A percentile compares a stretch with the other conserved stretches of the same genome.
Conservation (phyloP, 306 rosid genomes). For the Macrotyloma uniflorum region DNA sequence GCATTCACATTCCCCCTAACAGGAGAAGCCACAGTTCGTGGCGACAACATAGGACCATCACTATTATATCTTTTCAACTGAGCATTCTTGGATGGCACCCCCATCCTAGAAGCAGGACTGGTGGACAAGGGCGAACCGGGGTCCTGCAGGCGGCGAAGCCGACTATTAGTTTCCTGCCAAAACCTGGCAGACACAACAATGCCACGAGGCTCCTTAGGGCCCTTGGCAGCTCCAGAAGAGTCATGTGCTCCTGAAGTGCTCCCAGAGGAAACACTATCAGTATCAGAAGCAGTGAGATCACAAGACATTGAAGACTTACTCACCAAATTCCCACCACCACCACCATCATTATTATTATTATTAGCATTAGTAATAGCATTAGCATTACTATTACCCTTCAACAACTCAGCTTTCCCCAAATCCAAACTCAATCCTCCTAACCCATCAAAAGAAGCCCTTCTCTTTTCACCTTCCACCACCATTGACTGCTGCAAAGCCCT, state of each 20-base stretch:
- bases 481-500: slow-evolving; percentile 73
- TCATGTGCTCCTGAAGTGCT: slow-evolving; percentile 91
- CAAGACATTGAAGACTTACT: slow-evolving; percentile 60
- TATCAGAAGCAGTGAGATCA: slow-evolving; percentile 93
- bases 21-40: slow-evolving; percentile 79
- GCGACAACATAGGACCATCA: slow-evolving; percentile 71
- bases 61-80: slow-evolving; percentile 66
- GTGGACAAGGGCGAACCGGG: slow-evolving; percentile 85
- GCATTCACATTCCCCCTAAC: slow-evolving; percentile 54
- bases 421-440: slow-evolving; percentile 73
- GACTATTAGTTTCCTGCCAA: slow-evolving; percentile 98
- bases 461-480: slow-evolving; percentile 49
- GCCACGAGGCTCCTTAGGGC: slow-evolving; percentile 60
- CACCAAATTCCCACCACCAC: slow-evolving; percentile 50
- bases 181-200: slow-evolving; percentile 84
- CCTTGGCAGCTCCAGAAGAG: slow-evolving; percentile 47
- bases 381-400: slow-evolving; percentile 32
- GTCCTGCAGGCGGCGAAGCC: slow-evolving; percentile 87
- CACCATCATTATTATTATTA: neutral
- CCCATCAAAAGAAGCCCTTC: slow-evolving; percentile 85
- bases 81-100: slow-evolving; percentile 53
- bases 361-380: neutral
- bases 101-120: slow-evolving; percentile 65
- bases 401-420: slow-evolving; percentile 70
- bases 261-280: slow-evolving; percentile 96